phyloP scores from a whole-genome alignment of 345 rosid genomes.

The Pseudoturritis turrita region DNA sequence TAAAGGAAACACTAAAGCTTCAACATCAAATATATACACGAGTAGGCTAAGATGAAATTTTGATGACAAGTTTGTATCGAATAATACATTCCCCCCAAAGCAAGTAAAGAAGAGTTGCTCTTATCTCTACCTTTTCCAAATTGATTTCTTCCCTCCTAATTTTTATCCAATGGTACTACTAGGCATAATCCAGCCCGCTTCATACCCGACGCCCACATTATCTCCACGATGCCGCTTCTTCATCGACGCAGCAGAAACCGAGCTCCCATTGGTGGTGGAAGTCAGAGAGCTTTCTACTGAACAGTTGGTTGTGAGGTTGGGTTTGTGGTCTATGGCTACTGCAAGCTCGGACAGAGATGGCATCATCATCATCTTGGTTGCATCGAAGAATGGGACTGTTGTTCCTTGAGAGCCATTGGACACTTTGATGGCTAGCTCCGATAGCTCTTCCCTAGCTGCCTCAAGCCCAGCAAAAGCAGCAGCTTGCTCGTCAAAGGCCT shows the following conservation, averaged over 20 bases:
- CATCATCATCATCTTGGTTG: constrained; percentile 52
- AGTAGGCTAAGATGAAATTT: constrained; percentile 8
- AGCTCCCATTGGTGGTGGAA: constrained; percentile 55
- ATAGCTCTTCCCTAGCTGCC: constrained; percentile 86
- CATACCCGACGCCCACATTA: constrained; percentile 47
- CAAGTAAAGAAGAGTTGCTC: constrained; percentile 6
- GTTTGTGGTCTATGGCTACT: constrained; percentile 54
- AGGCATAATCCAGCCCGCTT: constrained; percentile 73
- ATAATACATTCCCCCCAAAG: constrained; percentile 24
- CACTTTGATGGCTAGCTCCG: constrained; percentile 79
- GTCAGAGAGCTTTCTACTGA: constrained; percentile 79
- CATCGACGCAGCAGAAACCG: constrained; percentile 42
- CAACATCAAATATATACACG: constrained; percentile 27
- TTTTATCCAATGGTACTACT: constrained; percentile 34
- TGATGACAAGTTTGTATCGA: constrained; percentile 24
- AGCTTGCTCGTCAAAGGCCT: constrained; percentile 76
- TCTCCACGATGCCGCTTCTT: constrained; percentile 67
- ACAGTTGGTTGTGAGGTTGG: constrained; percentile 48
- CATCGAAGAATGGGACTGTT: constrained; percentile 30
- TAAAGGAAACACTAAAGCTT: constrained; percentile 6
- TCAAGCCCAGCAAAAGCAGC: constrained; percentile 66
- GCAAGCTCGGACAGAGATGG: constrained; percentile 67
- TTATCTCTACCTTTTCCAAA: constrained; percentile 24
- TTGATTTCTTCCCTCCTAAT: neutral
- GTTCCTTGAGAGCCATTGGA: constrained; percentile 57